Conservation (phyloP, 139 green algal genomes). For the Chlamydomonas sp. region DNA sequence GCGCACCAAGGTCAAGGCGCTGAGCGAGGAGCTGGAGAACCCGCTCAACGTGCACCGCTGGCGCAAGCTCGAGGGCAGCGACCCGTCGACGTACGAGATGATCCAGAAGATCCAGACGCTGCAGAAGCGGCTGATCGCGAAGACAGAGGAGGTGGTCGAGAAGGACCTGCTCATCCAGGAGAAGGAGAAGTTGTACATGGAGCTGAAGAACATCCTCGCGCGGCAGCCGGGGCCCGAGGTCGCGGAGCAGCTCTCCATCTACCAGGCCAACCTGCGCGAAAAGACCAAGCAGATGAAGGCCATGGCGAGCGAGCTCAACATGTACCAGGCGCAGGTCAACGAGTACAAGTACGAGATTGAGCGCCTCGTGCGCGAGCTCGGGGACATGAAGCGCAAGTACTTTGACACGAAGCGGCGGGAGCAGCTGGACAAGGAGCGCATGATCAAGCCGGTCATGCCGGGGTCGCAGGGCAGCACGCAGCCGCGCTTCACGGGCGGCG, state of each 20-base stretch:
- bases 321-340: conserved; percentile 80
- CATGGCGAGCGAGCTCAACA: conserved; percentile 86
- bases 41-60: conserved; percentile 89
- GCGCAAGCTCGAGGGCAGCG: conserved; percentile 87
- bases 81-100: conserved; percentile 87
- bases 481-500: conserved; percentile 43
- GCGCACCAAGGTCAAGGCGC: conserved; percentile 58
- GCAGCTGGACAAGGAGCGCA: conserved; percentile 49
- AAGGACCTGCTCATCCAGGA: conserved; percentile 84
- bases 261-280: conserved; percentile 73
- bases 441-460: conserved; percentile 18
- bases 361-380: conserved; percentile 63
- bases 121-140: conserved; percentile 83
- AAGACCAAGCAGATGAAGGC: conserved; percentile 92
- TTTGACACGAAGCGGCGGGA: conserved; percentile 68
- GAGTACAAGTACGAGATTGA: conserved; percentile 93
- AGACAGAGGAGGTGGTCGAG: conserved; percentile 86
- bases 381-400: conserved; percentile 75
- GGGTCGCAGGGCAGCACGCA: conserved; percentile 19
- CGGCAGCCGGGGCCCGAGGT: conserved; percentile 78
- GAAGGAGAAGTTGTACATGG: conserved; percentile 87
- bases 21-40: conserved; percentile 89
- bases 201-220: conserved; percentile 85
- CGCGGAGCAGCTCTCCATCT: conserved; percentile 75
- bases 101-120: conserved; percentile 92